Evolutionary conservation across 805 yeast species (phyloP), one percentile per base, ranked within the genome.

Genomic region (Metschnikowia santaceciliae): DNA sequence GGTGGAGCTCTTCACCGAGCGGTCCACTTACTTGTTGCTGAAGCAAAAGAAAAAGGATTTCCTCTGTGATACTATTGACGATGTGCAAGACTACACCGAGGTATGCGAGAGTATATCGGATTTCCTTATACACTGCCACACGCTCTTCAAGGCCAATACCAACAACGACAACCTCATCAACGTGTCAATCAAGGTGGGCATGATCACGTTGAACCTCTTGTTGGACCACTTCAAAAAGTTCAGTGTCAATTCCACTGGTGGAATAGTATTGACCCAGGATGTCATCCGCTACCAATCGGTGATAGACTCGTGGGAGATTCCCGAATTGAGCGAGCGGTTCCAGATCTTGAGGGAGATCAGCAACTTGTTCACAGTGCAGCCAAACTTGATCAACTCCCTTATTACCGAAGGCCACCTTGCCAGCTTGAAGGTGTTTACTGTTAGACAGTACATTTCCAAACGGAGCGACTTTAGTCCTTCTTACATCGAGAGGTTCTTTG

Each of bases 341-440:
- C 82, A 81, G 46, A 76, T 89, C 11, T 70, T 91, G 54, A 80
- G 90, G 63, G 96, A 90, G 58, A 79, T 91, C 54, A 90, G 92
- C 32, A 89, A 88, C 60, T 71, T 91, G 52, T 91, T 84, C 65
- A 85, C 96, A 0, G 96, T 89, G 15, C 94, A 88, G 62, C 86
- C 92, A 1, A 87, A 87, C 51, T 76, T 88, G 58, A 71, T 90
- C 49, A 83, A 83, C 55, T 87, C 96, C 1, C 75, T 90, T 61
- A 82, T 90, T 2, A 82, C 84, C 38, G 96, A 90, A 61, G 94
- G 96, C 1, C 89, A 84, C 58, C 72, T 90, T 54, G 82, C 84
- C 1, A 76, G 75, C 50, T 74, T 89, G 63, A 84, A 82, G 61
- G 83, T 83, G 8, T 76, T 74, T 44, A 70, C 85, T 6, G 71